These are phyloP conservation scores for Sporisorium exsertum DNA, from an alignment of 1,284 basidiomycete genomes.

Conservation along the genomic window DNA sequence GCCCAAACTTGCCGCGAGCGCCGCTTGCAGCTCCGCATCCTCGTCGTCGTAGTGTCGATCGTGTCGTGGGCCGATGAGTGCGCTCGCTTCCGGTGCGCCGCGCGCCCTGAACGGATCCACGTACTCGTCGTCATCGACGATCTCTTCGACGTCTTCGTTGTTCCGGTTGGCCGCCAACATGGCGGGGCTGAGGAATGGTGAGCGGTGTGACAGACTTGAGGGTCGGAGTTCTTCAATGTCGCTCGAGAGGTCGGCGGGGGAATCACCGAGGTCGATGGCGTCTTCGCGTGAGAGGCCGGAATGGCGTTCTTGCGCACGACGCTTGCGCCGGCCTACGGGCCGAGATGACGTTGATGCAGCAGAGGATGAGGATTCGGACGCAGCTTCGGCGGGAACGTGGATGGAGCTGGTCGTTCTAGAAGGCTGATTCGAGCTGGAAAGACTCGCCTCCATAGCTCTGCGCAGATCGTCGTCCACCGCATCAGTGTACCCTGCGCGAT, in stretches of 20 bases:
- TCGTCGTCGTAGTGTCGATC: conserved; percentile 63
- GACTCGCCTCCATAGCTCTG: conserved; percentile 47
- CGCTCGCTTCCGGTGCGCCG: conserved; percentile 49
- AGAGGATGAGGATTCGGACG: conserved; percentile 13
- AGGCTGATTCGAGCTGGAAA: conserved; percentile 19
- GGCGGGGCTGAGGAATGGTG: conserved; percentile 48
- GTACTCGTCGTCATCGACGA: conserved; percentile 48
- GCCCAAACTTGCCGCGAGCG: conserved; percentile 56
- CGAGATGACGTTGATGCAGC: conserved; percentile 23
- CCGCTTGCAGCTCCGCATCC: conserved; percentile 63
- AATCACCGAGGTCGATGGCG: conserved; percentile 46
- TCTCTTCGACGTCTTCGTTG: conserved; percentile 50
- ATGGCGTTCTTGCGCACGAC: conserved; percentile 45
- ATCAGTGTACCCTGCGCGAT: conserved; percentile 20
- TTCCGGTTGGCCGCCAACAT: conserved; percentile 44
- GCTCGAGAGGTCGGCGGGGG: conserved; percentile 26
- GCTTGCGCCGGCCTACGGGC: conserved; percentile 30
- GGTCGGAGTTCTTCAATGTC: conserved; percentile 33
- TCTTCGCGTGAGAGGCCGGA: conserved; percentile 42
- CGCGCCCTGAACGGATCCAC: conserved; percentile 46
- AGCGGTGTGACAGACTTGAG: conserved; percentile 30
- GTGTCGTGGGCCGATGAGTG: conserved; percentile 40
- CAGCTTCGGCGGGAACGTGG: not conserved
- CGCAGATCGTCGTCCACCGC: conserved; percentile 49
- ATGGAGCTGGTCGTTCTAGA: conserved; percentile 24